Evolutionary conservation across 495 filamentous ascomycete genomes (phyloP).

Genomic region (Immersiella caudata): DNA sequence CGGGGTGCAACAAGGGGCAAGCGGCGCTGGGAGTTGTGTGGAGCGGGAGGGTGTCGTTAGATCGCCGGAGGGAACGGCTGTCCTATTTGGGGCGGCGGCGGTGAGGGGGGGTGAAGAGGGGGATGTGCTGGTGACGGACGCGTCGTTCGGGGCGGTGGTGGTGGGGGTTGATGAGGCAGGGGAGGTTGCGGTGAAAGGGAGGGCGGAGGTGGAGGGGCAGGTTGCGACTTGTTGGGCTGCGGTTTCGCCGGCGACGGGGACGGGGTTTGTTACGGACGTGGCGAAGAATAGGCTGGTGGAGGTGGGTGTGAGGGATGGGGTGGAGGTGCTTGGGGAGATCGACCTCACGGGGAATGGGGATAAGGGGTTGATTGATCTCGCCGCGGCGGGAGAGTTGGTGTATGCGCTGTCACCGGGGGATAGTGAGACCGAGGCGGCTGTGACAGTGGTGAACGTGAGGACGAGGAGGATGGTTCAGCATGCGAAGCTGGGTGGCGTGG

Average conservation of each 20-base stretch:
- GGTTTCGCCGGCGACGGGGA: constrained; percentile 43
- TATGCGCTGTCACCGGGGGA: constrained; percentile 60
- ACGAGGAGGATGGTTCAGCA: constrained; percentile 46
- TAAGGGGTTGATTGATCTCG: constrained; percentile 58
- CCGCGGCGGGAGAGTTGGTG: constrained; percentile 52
- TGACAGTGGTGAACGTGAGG: constrained; percentile 49
- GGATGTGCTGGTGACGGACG: constrained; percentile 57
- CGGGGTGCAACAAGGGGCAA: too few species aligned
- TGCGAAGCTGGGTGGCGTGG: constrained; percentile 36
- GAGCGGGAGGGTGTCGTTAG: background rate
- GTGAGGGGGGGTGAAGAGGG: constrained; percentile 42
- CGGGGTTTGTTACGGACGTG: constrained; percentile 59
- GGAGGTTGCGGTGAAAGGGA: constrained; percentile 5
- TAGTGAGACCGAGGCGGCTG: constrained; percentile 44
- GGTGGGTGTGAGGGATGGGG: constrained; percentile 44
- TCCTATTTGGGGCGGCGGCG: constrained; percentile 56
- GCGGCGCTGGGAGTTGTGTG: too few species aligned
- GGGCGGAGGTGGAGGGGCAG: constrained; percentile 47
- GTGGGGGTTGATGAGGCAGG: constrained; percentile 28
- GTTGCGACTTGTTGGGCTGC: constrained; percentile 60
- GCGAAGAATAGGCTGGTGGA: constrained; percentile 56
- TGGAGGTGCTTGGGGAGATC: constrained; percentile 43
- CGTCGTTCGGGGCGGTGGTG: constrained; percentile 55
- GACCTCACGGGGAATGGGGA: constrained; percentile 50
- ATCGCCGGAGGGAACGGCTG: constrained; percentile 51